Evolutionary conservation across 164 flowering plant genomes (phyloP).

Genomic region (Magnolia kwangsiensis): DNA sequence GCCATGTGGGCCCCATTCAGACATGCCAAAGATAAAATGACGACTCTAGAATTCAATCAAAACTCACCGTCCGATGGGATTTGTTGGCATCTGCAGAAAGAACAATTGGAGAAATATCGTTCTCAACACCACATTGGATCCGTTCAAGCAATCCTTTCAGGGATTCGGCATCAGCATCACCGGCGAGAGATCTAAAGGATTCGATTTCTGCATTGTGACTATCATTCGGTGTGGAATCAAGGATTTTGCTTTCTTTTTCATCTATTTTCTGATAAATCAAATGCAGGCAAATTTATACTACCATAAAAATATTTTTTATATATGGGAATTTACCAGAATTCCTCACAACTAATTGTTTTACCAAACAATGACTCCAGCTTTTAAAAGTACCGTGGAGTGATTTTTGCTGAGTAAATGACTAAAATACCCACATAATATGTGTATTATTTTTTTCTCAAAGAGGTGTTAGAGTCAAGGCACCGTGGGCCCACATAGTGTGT

Average conservation of each 20-base stretch:
- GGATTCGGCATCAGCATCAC: slow-evolving; percentile 57
- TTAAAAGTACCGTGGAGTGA: too few species aligned
- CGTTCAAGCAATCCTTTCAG: slow-evolving; percentile 52
- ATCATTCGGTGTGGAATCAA: slow-evolving; percentile 25
- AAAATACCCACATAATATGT: too few species aligned
- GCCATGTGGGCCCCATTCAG: not conserved
- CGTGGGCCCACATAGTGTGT: too few species aligned
- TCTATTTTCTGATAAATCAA: slow-evolving; percentile 3
- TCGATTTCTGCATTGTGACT: slow-evolving; percentile 57
- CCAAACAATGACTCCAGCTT: too few species aligned
- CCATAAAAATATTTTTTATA: not conserved
- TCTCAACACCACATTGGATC: slow-evolving; percentile 37
- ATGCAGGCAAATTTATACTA: slow-evolving; percentile 2
- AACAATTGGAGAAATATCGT: slow-evolving; percentile 45
- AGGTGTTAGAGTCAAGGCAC: too few species aligned
- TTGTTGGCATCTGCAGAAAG: slow-evolving; percentile 83
- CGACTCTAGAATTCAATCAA: slow-evolving; percentile 5
- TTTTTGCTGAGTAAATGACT: too few species aligned
- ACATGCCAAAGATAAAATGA: not conserved
- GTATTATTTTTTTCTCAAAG: too few species aligned
- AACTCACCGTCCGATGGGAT: slow-evolving; percentile 76
- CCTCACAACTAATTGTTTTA: too few species aligned
- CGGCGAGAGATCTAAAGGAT: slow-evolving; percentile 57
- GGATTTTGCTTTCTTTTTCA: slow-evolving; percentile 25
- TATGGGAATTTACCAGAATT: too few species aligned